phyloP scores from a whole-genome alignment of 169 alveolate species.

The Plasmodium vivax region DNA sequence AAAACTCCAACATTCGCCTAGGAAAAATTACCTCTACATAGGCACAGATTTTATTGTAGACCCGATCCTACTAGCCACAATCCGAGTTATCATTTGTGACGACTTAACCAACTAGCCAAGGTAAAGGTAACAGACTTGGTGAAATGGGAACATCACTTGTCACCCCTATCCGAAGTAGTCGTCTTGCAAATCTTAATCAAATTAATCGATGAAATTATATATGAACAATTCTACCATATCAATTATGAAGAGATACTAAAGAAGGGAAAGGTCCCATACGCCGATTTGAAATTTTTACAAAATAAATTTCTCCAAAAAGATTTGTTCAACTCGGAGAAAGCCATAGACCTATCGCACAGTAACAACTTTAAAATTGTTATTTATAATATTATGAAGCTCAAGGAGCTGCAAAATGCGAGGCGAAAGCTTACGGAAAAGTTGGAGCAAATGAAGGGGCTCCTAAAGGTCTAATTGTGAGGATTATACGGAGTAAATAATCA shows the following conservation, averaged over 20 bases:
- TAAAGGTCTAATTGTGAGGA: not conserved
- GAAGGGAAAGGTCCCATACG: conserved; percentile 37
- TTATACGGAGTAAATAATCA: not conserved
- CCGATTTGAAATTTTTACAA: conserved; percentile 48
- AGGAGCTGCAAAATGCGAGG: conserved; percentile 48
- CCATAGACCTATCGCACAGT: conserved; percentile 11
- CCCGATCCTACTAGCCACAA: conserved; percentile 64
- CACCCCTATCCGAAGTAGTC: conserved; percentile 39
- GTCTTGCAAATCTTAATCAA: conserved; percentile 58
- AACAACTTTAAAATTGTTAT: conserved; percentile 58
- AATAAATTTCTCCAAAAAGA: conserved; percentile 67
- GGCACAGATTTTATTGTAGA: conserved; percentile 47
- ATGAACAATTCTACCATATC: conserved; percentile 48
- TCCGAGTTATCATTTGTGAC: conserved; percentile 53
- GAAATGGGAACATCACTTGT: conserved; percentile 47
- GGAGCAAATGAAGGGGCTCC: conserved; percentile 22
- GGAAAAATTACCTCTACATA: conserved; percentile 45
- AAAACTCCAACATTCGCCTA: conserved; percentile 36
- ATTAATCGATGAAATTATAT: conserved; percentile 67
- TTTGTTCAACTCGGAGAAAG: conserved; percentile 59
- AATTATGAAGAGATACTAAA: conserved; percentile 69
- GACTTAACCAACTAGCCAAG: conserved; percentile 53
- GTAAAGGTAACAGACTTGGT: conserved; percentile 22
- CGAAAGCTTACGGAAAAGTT: conserved; percentile 6
- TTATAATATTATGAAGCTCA: conserved; percentile 49